A percentile compares a stretch with the other conserved stretches of the same genome.
Conservation (phyloP, 164 flowering plant genomes). For the Kalanchoe fedtschenkoi region DNA sequence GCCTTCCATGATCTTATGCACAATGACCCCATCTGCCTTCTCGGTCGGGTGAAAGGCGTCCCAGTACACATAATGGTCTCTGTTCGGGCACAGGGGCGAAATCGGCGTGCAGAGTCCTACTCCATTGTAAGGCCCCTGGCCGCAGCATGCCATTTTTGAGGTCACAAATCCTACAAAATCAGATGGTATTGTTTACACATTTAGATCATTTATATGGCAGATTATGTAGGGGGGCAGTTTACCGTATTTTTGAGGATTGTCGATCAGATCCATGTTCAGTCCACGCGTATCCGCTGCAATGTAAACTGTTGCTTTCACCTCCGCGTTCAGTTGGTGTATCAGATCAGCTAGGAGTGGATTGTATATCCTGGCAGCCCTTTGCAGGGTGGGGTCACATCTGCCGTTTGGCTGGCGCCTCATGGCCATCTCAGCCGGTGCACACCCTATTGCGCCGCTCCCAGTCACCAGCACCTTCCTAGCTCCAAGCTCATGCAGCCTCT, state of each 20-base stretch:
- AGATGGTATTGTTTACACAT: too few species aligned
- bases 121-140: conserved; percentile 4
- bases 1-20: background rate
- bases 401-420: conserved; percentile 20
- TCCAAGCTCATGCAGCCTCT: conserved; percentile 29
- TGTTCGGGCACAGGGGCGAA: background rate
- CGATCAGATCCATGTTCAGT: conserved; percentile 29
- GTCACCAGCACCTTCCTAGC: conserved; percentile 30
- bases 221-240: too few species aligned
- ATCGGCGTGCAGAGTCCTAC: conserved; percentile 3
- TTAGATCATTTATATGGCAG: too few species aligned
- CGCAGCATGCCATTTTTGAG: conserved; percentile 4
- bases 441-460: conserved; percentile 36
- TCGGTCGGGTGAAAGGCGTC: conserved; percentile 4
- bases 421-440: conserved; percentile 43
- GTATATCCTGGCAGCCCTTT: conserved; percentile 32
- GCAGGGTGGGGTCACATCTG: conserved; percentile 31
- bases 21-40: conserved; percentile 2
- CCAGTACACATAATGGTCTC: background rate
- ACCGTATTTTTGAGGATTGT: conserved; percentile 37
- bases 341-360: conserved; percentile 40
- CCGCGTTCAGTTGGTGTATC: too few species aligned
- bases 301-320: too few species aligned
- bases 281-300: conserved; percentile 26
- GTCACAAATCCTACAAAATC: conserved; percentile 4